A percentile compares a stretch with the other conserved stretches of the same genome.
Evolutionary conservation across 2,329 filamentous ascomycete species (phyloP).

Genomic region (Colletotrichum lentis): DNA sequence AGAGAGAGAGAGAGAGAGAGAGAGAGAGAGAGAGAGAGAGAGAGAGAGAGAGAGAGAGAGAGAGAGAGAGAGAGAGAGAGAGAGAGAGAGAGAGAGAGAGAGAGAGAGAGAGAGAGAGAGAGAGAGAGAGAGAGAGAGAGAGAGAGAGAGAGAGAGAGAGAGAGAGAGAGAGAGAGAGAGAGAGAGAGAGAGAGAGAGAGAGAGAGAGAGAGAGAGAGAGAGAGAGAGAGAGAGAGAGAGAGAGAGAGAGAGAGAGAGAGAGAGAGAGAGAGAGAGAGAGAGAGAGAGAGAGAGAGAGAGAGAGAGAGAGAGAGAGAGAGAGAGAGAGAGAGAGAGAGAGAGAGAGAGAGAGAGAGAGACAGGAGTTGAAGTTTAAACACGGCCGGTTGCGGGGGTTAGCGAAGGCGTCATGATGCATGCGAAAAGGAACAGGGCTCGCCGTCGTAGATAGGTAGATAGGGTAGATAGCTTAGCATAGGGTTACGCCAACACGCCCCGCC

Average conservation of each 20-base stretch:
- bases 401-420: constrained; percentile 33
- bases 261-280: not conserved
- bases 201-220: not conserved
- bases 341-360: not conserved
- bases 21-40: not conserved
- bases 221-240: not conserved
- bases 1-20: not conserved
- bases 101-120: not conserved
- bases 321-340: not conserved
- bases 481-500: constrained; percentile 22
- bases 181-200: not conserved
- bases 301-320: not conserved
- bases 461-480: constrained; percentile 38
- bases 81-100: not conserved
- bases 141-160: not conserved
- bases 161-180: not conserved
- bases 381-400: not conserved
- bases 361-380: constrained; percentile 13
- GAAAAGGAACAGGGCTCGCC: constrained; percentile 12
- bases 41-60: not conserved
- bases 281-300: not conserved
- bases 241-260: not conserved
- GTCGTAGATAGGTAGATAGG: constrained; percentile 38
- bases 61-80: not conserved
- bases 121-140: not conserved